Evolutionary conservation across 1,139 yeast genomes (phyloP), one percentile per base, ranked within the genome.

Genomic region (Saccharomyces hybrid): DNA sequence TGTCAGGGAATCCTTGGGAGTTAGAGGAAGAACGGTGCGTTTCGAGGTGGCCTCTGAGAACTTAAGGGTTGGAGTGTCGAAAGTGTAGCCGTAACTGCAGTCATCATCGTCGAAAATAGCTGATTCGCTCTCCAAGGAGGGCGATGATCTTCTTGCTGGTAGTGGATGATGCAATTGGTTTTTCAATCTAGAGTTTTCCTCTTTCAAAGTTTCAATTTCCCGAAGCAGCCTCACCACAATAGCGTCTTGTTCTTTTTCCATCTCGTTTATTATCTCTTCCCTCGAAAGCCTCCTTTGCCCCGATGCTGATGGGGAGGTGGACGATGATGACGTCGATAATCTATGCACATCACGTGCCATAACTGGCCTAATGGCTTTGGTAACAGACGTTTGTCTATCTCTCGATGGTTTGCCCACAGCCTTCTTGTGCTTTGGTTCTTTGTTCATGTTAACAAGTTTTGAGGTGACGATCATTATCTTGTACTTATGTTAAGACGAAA

Each of bases 221-320:
- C 75, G 76, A 78, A 81, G 77, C 47, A 83, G 68, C 62, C 76
- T 79, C 59, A 82, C 68, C 14, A 82, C 87, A 42, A 82, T 79
- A 3, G 83, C 84, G 62, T 83, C 87, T 63, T 83, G 87, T 63
- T 83, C 87, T 54, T 81, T 75, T 62, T 83, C 88, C 86, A 83
- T 81, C 55, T 78, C 72, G 64, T 82, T 84, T 52, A 83, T 77
- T 47, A 79, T 74, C 57, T 78, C 78, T 48, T 78, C 83, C 32
- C 61, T 56, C 16, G 65, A 62, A 27, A 63, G 57, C 51, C 62
- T 60, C 52, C 64, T 50, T 19, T 34, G 42, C 9, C 21, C 42
- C 8, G 42, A 34, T 16, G 16, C 16, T 34, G 42, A 19, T 3
- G 42, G 12, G 4, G 42, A 34, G 16, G 42, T 14, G 11, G 42